phyloP scores from a whole-genome alignment of 768 basidiomycete species.

The Collybiopsis confluens region DNA sequence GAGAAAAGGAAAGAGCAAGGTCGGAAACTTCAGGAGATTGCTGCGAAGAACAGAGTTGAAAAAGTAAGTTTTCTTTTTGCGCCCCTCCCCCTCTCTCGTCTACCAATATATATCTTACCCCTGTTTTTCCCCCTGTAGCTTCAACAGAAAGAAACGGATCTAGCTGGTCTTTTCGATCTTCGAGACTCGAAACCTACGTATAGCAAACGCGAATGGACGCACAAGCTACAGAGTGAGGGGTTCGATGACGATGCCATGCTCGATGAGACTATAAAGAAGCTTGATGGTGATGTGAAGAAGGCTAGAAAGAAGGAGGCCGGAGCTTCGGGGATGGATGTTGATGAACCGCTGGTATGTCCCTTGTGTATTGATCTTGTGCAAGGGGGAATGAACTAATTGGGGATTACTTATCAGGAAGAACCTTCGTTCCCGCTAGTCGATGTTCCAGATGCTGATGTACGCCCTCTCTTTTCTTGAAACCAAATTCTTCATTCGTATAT shows the following conservation, averaged over 20 bases:
- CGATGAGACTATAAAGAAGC: slow-evolving; percentile 80
- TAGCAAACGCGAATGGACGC: slow-evolving; percentile 72
- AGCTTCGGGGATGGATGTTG: slow-evolving; percentile 24
- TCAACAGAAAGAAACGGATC: slow-evolving; percentile 69
- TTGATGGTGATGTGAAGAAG: slow-evolving; percentile 73
- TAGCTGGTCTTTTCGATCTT: slow-evolving; percentile 60
- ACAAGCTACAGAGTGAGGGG: slow-evolving; percentile 60
- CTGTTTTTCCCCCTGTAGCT: slow-evolving; percentile 38
- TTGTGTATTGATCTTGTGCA: no score
- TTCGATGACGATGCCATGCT: slow-evolving; percentile 76
- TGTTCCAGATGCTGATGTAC: slow-evolving; percentile 81
- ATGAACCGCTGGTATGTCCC: slow-evolving; percentile 47
- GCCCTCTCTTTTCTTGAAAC: no score
- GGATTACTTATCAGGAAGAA: slow-evolving; percentile 51
- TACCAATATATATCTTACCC: background rate
- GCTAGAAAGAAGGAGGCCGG: slow-evolving; percentile 58
- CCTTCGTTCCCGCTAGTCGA: slow-evolving; percentile 88
- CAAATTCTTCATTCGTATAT: no score
- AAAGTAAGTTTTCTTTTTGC: slow-evolving; percentile 50
- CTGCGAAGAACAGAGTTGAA: slow-evolving; percentile 78
- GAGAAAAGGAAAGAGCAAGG: slow-evolving; percentile 88
- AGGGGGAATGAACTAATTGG: background rate
- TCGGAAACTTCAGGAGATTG: slow-evolving; percentile 84
- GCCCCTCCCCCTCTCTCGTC: background rate
- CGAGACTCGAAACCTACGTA: slow-evolving; percentile 56